A percentile compares a stretch with the other conserved stretches of the same genome.
phyloP scores from a whole-genome alignment of 2,329 filamentous ascomycete genomes.

The Ophiostoma ulmi region DNA sequence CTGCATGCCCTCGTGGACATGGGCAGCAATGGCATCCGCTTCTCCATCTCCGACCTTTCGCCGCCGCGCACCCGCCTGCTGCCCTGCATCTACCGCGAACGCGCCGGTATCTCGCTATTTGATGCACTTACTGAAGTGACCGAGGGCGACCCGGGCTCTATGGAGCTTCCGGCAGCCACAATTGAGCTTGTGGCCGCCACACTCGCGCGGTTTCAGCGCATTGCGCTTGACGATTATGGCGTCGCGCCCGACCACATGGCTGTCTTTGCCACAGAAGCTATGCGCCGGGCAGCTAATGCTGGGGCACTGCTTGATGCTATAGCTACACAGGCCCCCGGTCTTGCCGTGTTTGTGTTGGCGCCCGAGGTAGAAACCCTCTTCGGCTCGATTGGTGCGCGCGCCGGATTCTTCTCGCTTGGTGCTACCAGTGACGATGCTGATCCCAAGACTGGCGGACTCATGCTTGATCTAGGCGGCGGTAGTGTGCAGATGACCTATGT shows the following conservation, averaged over 20 bases:
- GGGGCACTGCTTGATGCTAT: slow-evolving; percentile 63
- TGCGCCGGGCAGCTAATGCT: slow-evolving; percentile 72
- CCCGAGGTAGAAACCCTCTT: slow-evolving; percentile 78
- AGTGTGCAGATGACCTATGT: slow-evolving; percentile 63
- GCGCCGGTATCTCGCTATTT: slow-evolving; percentile 78
- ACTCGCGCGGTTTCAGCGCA: slow-evolving; percentile 64
- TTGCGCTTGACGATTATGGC: slow-evolving; percentile 61
- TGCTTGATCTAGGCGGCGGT: slow-evolving; percentile 80
- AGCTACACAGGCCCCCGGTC: slow-evolving; percentile 52
- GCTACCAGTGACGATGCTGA: not conserved
- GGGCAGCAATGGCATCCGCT: slow-evolving; percentile 85
- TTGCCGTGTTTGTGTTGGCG: slow-evolving; percentile 65
- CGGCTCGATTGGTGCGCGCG: slow-evolving; percentile 77
- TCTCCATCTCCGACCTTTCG: slow-evolving; percentile 79
- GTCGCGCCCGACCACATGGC: slow-evolving; percentile 62
- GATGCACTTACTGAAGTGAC: slow-evolving; percentile 58
- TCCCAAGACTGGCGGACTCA: slow-evolving; percentile 53
- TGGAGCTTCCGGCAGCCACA: slow-evolving; percentile 48
- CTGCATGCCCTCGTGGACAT: slow-evolving; percentile 56
- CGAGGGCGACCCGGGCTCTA: slow-evolving; percentile 18
- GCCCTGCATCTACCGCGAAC: slow-evolving; percentile 70
- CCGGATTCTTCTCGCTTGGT: slow-evolving; percentile 58
- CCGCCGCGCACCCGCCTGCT: slow-evolving; percentile 67
- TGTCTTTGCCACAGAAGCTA: slow-evolving; percentile 84
- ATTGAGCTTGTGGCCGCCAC: slow-evolving; percentile 62